These are phyloP conservation scores for Colletotrichum lini DNA, from an alignment of 2,329 filamentous ascomycete genomes.

Conservation along the genomic window DNA sequence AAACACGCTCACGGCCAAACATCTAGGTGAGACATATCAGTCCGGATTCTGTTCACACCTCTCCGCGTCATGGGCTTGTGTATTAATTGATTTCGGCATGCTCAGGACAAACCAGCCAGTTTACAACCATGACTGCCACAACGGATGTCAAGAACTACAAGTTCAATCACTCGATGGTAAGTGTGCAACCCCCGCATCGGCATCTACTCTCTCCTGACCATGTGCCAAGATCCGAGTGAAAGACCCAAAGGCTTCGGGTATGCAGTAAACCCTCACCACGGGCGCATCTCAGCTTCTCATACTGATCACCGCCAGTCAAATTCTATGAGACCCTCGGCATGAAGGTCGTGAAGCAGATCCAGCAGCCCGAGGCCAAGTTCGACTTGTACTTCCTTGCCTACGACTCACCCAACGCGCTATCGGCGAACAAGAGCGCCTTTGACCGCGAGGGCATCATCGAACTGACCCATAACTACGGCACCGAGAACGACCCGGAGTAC, in stretches of 20 bases:
- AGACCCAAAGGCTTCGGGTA: constrained; percentile 86
- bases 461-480: constrained; percentile 88
- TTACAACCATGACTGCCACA: constrained; percentile 73
- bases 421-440: constrained; percentile 77
- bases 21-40: constrained; percentile 1
- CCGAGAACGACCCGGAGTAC: constrained; percentile 86
- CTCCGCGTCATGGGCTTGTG: background rate
- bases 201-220: constrained; percentile 35
- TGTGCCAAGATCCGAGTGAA: constrained; percentile 87
- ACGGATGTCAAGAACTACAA: constrained; percentile 86
- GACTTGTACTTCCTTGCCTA: constrained; percentile 97
- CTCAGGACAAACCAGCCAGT: constrained; percentile 40
- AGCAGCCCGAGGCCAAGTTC: constrained; percentile 91
- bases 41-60: background rate
- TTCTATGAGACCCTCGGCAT: constrained; percentile 96
- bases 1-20: constrained; percentile 24
- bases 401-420: constrained; percentile 82
- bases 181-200: constrained; percentile 39
- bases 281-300: background rate
- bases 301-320: constrained; percentile 69
- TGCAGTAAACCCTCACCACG: constrained; percentile 39
- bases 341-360: constrained; percentile 84
- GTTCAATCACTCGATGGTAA: constrained; percentile 88
- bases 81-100: background rate
- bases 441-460: constrained; percentile 94